Percentiles rank a stretch among this genome's conserved stretches.
Conservation (phyloP, 169 alveolate species). For the Plasmodium relictum region DNA sequence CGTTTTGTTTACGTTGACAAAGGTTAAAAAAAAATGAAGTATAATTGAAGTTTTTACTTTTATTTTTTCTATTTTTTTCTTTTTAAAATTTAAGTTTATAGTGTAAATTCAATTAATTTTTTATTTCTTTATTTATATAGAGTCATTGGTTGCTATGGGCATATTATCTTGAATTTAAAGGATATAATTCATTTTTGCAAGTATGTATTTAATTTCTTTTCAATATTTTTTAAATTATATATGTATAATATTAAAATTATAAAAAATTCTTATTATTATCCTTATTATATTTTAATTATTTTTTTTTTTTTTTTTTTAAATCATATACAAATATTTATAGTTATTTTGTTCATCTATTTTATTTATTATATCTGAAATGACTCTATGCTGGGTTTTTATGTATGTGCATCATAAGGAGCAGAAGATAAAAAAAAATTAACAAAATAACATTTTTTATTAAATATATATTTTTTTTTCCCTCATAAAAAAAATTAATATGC, state of each 20-base stretch:
- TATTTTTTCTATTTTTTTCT: too few relatives aligned
- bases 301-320: conserved; percentile 9
- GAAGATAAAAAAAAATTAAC: conserved; percentile 17
- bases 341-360: conserved; percentile 64
- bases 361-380: conserved; percentile 75
- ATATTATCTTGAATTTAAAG: conserved; percentile 73
- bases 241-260: not conserved
- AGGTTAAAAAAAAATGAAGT: conserved; percentile 22
- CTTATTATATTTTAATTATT: not conserved
- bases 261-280: not conserved
- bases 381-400: conserved; percentile 75
- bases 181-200: conserved; percentile 70
- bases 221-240: not conserved
- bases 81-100: too few relatives aligned
- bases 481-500: too few relatives aligned
- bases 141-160: conserved; percentile 77
- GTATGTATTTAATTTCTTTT: conserved; percentile 13
- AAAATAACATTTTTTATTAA: not conserved
- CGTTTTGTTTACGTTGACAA: conserved; percentile 35
- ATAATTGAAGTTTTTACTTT: too few relatives aligned
- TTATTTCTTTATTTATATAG: conserved; percentile 20
- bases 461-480: not conserved
- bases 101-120: not conserved
- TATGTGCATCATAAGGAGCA: conserved; percentile 48
- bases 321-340: conserved; percentile 15